Base-by-base conservation (phyloP, 208 protist genomes). In the Entamoeba histolytica region DNA sequence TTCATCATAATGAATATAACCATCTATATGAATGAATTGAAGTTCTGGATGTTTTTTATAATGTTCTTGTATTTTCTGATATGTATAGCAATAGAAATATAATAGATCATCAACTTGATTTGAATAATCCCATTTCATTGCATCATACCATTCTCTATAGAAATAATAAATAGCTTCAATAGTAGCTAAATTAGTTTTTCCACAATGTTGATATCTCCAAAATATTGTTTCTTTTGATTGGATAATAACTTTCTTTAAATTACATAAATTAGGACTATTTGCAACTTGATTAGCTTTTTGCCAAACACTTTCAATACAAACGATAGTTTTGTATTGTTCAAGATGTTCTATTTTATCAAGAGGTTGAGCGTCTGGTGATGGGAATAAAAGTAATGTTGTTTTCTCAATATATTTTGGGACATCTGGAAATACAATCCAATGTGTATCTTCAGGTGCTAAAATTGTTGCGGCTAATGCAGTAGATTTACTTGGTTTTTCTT, bases 161-260 rank as follows among this genome's bases (percentile, higher is more conserved):
- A 94, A 94, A 49, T 93, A 94, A 52, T 94, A 94, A 49, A 94
- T 94, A 17, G 93, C 93, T 17, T 94, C 93, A 49, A 94, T 94
- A 2, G 93, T 94, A 12, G 93, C 93, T 19, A 94, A 19, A 49
- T 49, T 93, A 8, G 5, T 44, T 35, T 73, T 49, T 28, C 23
- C 15, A 49, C 49, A 61, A 1, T 94, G 17, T 92, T 94, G 93
- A 10, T 94, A n/a, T 39, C 93, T 44, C 93, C 93, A 94, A 35
- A 94, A 94, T 28, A 49, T 35, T 23, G 93, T 94, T 61, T 94
- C 23, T 23, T 94, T 47, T 19, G 92, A 12, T 73, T 94, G 14
- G 14, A 94, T 94, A 35, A 49, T 93, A n/a, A 94, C 93, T n/a
- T 50, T 49, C 23, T 19, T 17, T 17, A 94, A 47, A 50, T 47